These are phyloP conservation scores for Neltuma alba DNA, from an alignment of 306 rosid genomes.

Conservation along the genomic window DNA sequence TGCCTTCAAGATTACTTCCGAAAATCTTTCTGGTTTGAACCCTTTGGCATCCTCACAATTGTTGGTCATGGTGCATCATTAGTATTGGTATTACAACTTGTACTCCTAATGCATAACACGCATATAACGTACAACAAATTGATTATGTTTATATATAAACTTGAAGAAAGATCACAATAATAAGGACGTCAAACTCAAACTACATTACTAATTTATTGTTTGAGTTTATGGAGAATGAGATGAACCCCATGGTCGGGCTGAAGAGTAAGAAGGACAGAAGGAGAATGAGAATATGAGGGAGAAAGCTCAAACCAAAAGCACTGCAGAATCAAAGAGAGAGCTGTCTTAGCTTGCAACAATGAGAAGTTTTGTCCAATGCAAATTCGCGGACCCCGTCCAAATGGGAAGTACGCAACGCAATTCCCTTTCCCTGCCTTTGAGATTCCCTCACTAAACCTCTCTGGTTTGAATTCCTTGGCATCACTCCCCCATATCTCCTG, in stretches of 20 bases:
- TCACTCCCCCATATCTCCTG: conserved; percentile 59
- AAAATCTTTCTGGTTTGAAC: conserved; percentile 56
- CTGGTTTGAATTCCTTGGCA: conserved; percentile 57
- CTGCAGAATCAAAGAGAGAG: conserved; percentile 41
- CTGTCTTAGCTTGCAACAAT: conserved; percentile 38
- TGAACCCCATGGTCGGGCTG: conserved; percentile 39
- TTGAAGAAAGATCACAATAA: not conserved
- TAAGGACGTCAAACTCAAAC: too few relatives aligned
- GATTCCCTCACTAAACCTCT: conserved; percentile 57
- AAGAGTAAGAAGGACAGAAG: not conserved
- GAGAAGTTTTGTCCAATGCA: conserved; percentile 46
- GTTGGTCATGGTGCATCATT: conserved; percentile 37
- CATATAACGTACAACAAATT: too few relatives aligned
- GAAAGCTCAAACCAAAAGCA: conserved; percentile 49
- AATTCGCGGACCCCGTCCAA: conserved; percentile 63
- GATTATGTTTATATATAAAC: too few relatives aligned
- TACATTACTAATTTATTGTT: not conserved
- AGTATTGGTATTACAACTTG: not conserved
- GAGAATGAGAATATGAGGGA: conserved; percentile 45
- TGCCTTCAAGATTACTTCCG: conserved; percentile 46
- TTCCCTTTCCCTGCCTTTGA: conserved; percentile 50
- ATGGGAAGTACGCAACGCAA: conserved; percentile 45
- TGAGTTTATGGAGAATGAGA: not conserved
- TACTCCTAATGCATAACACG: too few relatives aligned
- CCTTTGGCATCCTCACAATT: conserved; percentile 43